Evolutionary conservation across 345 rosid genomes (phyloP), one percentile per base, ranked within the genome.

Genomic region (Eucalyptus decipiens): DNA sequence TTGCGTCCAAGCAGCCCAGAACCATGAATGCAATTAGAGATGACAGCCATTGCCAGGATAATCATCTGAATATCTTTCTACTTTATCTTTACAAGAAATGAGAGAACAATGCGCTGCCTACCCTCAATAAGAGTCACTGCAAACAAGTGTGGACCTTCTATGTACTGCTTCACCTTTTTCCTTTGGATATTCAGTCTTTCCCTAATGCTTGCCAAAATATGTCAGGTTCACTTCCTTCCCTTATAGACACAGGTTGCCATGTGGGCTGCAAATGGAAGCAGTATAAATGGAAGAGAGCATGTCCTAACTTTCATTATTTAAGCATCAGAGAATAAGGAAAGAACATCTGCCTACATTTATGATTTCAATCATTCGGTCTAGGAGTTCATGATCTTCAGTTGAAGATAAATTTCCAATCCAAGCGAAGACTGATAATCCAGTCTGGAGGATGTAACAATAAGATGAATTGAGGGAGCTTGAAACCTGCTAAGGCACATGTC

Each of bases 161-260:
- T 80, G 83, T 85, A 90, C 89, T 92, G 92, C 87, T 89, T 92
- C 62, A 89, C 91, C 91, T 89, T 91, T 89, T 91, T 95, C 96
- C 88, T 90, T 94, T 50, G 97, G 94, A 92, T 97, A 94, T 89
- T 97, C 99, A 56, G 93, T 81, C 91, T 93, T 97, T 90, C 95
- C 99, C 99, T 87, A 97, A 95, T 76, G 93, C 91, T 91, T 93
- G 91, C 99, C 99, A 97, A 91, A 97, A 97, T 56, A 58, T 90
- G 80, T 95, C 97, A 30, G 97, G 94, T 95, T 97, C 99, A 90
- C 92, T 94, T 85, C 96, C 98, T 93, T 97, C 99, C 92, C 97
- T 93, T 88, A 94, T 90, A 69, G 97, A 92, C 88, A 92, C 89
- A 54, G 96, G 94, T 90, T 96, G 99, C 97, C 94, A 94, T 69